Evolutionary conservation across 1,284 basidiomycete species (phyloP).

Genomic region (Microbotryum violaceum): DNA sequence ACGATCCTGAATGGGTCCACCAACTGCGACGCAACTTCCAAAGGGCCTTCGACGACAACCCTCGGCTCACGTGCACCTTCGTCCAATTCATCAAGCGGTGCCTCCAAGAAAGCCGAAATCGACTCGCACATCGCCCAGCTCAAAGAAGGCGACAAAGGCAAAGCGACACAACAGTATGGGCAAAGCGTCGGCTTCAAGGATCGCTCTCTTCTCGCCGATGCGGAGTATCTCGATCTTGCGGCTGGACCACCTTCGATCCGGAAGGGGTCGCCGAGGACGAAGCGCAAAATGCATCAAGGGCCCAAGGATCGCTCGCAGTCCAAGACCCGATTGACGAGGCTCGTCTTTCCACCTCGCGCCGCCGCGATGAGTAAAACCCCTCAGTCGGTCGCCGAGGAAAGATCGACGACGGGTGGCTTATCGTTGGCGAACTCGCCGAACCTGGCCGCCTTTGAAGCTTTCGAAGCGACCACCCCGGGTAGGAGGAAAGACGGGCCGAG

Average conservation of each 20-base stretch:
- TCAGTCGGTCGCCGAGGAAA: too few species aligned
- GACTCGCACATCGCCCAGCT: constrained; percentile 42
- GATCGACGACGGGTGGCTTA: too few species aligned
- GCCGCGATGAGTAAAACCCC: too few species aligned
- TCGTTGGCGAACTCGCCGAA: too few species aligned
- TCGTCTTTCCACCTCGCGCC: too few species aligned
- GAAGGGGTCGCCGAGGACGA: too few species aligned
- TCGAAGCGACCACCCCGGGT: too few species aligned
- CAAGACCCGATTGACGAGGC: too few species aligned
- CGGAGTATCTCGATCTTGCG: constrained; percentile 47
- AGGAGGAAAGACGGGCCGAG: too few species aligned
- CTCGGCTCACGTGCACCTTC: constrained; percentile 24
- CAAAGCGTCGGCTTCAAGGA: constrained; percentile 47
- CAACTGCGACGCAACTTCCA: constrained; percentile 40
- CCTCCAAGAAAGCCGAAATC: constrained; percentile 16
- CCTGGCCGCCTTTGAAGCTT: too few species aligned
- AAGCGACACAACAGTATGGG: constrained; percentile 44
- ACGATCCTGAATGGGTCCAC: not conserved
- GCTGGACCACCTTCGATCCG: constrained; percentile 32
- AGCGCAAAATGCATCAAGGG: too few species aligned
- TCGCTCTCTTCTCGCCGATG: constrained; percentile 41
- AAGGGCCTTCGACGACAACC: constrained; percentile 35
- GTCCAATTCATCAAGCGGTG: not conserved
- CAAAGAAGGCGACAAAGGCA: constrained; percentile 45
- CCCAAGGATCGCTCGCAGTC: too few species aligned